Evolutionary conservation across 1,139 yeast species (phyloP), one percentile per base, ranked within the genome.

Genomic region (Diutina pseudorugosa): DNA sequence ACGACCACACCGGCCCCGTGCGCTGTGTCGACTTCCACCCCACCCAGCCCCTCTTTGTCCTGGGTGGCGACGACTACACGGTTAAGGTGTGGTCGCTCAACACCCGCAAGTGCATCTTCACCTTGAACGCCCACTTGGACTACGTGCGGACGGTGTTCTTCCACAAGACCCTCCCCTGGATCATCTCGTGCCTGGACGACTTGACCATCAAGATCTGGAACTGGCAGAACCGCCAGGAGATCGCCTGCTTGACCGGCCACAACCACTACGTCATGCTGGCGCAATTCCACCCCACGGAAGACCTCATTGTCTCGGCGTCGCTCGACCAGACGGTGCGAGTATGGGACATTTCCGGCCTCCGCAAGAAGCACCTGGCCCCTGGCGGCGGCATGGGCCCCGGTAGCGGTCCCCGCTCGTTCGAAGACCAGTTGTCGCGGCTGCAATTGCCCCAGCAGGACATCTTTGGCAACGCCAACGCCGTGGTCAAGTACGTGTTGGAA

Each of bases 131-230:
- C 23, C 99, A 94, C 70, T 78, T 93, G 70, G 99, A 94, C 70
- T 94, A 91, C 67, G 88, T 93, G 55, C 81, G 99, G 66, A 87
- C 95, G 11, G 98, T 90, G 47, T 87, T 83, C 58, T 94, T 94
- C 79, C 99, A 94, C 70, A 86, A 83, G 62, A 97, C 91, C 65
- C 77, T 94, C 65, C 99, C 99, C 11, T 94, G 98, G 98, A 86
- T 94, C 63, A 80, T 94, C 57, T 85, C 97, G 21, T 85, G 95
- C 58, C 89, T 97, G 44, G 99, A 94, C 67, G 99, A 94, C 73
- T 98, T 94, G 71, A 94, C 99, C 48, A 90, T 94, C 60, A 80
- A 98, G 65, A 93, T 94, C 61, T 94, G 99, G 99, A 94, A 94
- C 71, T 94, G 98, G 98, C 98, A 94, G 73, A 91, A 91, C 66